These are phyloP conservation scores for Pyrus bretschneideri DNA, from an alignment of 306 rosid species.

Conservation along the genomic window DNA sequence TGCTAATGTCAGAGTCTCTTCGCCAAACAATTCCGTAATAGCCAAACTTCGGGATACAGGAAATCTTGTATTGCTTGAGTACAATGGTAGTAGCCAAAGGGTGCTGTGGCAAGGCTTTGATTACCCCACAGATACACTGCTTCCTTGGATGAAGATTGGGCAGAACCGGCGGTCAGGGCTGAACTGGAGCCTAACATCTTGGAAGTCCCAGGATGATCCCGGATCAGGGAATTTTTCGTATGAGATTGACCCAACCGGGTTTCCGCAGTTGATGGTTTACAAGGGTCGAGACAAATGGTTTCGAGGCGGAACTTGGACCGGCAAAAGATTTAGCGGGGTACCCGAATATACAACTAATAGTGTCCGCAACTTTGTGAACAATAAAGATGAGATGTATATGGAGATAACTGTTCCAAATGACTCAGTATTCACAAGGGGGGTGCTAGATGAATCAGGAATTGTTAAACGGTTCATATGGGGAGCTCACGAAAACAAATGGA, in stretches of 20 bases:
- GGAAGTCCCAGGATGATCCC: slow-evolving; percentile 40
- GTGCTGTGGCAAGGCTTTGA: slow-evolving; percentile 51
- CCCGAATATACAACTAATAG: too few relatives aligned
- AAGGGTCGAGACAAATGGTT: too few relatives aligned
- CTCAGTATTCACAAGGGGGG: neutral
- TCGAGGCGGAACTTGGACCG: too few relatives aligned
- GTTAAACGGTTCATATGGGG: slow-evolving; percentile 23
- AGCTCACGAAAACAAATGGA: slow-evolving; percentile 21
- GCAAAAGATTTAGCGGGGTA: too few relatives aligned
- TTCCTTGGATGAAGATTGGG: slow-evolving; percentile 31
- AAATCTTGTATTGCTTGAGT: slow-evolving; percentile 5
- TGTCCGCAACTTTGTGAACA: neutral
- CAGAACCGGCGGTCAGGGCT: slow-evolving; percentile 1
- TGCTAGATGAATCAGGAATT: slow-evolving; percentile 20
- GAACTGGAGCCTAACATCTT: slow-evolving; percentile 12
- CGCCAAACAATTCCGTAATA: neutral
- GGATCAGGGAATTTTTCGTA: slow-evolving; percentile 21
- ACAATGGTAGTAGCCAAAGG: neutral
- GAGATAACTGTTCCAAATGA: neutral
- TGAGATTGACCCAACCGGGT: slow-evolving; percentile 4
- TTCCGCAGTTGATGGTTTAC: too few relatives aligned
- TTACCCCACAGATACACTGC: slow-evolving; percentile 26
- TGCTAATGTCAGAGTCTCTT: neutral
- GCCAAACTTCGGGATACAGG: slow-evolving; percentile 21
- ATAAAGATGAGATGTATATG: neutral